These are phyloP conservation scores for Fusarium protoensiforme DNA, from an alignment of 2,329 filamentous ascomycete genomes.

Conservation along the genomic window DNA sequence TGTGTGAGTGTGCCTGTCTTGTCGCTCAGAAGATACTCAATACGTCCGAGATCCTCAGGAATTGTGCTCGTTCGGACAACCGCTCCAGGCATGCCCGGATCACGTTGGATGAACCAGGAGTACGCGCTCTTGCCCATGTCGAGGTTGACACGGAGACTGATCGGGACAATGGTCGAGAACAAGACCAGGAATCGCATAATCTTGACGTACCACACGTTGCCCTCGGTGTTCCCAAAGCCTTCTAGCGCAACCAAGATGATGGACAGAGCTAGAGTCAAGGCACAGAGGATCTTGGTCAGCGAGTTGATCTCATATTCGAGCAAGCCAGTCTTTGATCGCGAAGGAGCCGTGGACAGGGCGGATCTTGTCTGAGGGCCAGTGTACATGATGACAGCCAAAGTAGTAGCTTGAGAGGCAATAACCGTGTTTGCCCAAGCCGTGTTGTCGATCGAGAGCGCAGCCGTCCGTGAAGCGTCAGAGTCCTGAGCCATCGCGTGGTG, in stretches of 20 bases:
- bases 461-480: constrained; percentile 62
- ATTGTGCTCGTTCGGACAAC: constrained; percentile 98
- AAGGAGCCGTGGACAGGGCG: constrained; percentile 90
- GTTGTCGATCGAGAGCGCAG: constrained; percentile 91
- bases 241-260: constrained; percentile 89
- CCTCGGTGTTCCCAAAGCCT: constrained; percentile 76
- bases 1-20: constrained; percentile 99
- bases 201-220: constrained; percentile 88
- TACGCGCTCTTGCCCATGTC: constrained; percentile 98
- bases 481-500: constrained; percentile 50
- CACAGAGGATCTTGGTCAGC: constrained; percentile 93
- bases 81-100: constrained; percentile 88
- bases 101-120: constrained; percentile 93
- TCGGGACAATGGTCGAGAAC: constrained; percentile 99
- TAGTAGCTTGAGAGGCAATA: constrained; percentile 90
- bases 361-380: constrained; percentile 95
- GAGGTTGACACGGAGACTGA: constrained; percentile 94
- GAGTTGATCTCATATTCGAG: constrained; percentile 98
- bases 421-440: constrained; percentile 99
- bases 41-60: constrained; percentile 92
- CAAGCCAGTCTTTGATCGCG: constrained; percentile 92
- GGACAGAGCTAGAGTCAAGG: constrained; percentile 86
- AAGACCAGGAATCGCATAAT: constrained; percentile 98
- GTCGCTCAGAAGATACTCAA: constrained; percentile 95
- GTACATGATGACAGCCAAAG: constrained; percentile 91